Evolutionary conservation across 2,329 filamentous ascomycete species (phyloP), one percentile per base, ranked within the genome.

Genomic region (Kalmusia sp.): DNA sequence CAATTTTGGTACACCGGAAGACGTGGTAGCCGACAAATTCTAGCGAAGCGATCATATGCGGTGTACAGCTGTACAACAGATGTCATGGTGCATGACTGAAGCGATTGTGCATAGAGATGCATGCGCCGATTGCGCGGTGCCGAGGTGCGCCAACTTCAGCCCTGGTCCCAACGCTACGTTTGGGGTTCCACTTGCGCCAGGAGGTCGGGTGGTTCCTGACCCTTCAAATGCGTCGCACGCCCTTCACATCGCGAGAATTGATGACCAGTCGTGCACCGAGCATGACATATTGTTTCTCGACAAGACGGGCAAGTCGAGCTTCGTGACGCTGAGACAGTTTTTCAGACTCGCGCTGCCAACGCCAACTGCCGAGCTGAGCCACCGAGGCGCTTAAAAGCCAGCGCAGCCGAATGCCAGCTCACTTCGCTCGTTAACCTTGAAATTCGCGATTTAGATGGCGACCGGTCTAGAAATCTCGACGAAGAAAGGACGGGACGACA

Each of bases 11-110:
- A 39, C 15, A 15, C 5, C n/a, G 21, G 15, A 33, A 28, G 52
- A 53, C 55, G 45, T 33, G 47, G 56, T 41, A 54, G 58, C 58
- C 51, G 56, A 59, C 50, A 51, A 49, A 40, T 6, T 31, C 34
- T 43, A 43, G 39, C 58, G 52, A 49, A 34, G 52, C 44, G 50
- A 47, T 52, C 40, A 52, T 30, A 54, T 57, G 61, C 68, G 64
- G 65, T 68, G 62, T 68, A 64, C 63, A 69, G 57, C 64, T 66
- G 64, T 61, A 61, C 31, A 61, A 55, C 54, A 56, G 57, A 65
- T 66, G 67, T 71, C 69, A 70, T 68, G 58, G 40, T 67, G 68
- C 68, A 67, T 55, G 22, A 55, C 50, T 51, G 35, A 25, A 38
- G 22, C 34, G 57, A 52, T 60, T 54, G 48, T 55, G 54, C 55